Evolutionary conservation across 129 eudicot species (phyloP).

Genomic region (Tagetes erecta): DNA sequence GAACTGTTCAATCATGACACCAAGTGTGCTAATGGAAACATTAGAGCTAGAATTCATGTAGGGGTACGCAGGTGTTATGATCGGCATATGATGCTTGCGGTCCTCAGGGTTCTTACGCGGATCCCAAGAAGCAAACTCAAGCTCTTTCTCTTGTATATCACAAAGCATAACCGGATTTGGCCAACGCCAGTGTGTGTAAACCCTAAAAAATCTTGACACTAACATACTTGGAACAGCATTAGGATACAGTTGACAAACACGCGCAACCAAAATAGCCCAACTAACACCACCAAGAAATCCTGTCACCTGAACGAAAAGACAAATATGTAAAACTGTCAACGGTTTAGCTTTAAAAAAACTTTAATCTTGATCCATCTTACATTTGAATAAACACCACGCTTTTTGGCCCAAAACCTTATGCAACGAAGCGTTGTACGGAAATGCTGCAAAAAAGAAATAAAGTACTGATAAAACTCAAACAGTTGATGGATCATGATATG

Average conservation of each 20-base stretch:
- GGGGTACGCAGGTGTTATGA: conserved; percentile 93
- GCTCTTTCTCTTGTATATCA: conserved; percentile 31
- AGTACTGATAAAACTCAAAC: not conserved
- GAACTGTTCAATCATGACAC: conserved; percentile 90
- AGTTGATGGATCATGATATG: not conserved
- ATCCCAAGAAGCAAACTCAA: conserved; percentile 87
- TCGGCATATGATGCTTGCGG: conserved; percentile 87
- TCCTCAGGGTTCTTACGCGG: conserved; percentile 85
- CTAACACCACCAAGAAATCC: no score
- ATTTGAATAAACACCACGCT: conserved; percentile 89
- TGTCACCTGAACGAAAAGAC: no score
- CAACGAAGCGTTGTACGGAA: conserved; percentile 84
- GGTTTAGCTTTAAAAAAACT: no score
- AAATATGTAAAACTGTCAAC: no score
- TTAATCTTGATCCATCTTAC: conserved; percentile 42
- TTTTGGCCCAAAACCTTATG: conserved; percentile 87
- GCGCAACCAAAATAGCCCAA: no score
- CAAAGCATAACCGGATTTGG: no score
- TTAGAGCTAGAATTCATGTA: conserved; percentile 99
- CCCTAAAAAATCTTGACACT: no score
- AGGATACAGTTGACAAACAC: no score
- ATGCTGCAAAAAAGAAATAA: conserved; percentile 42
- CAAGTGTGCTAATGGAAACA: conserved; percentile 84
- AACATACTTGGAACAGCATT: no score
- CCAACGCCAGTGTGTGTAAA: no score